Evolutionary conservation across 768 basidiomycete genomes (phyloP).

Genomic region (Tricholomella constricta): DNA sequence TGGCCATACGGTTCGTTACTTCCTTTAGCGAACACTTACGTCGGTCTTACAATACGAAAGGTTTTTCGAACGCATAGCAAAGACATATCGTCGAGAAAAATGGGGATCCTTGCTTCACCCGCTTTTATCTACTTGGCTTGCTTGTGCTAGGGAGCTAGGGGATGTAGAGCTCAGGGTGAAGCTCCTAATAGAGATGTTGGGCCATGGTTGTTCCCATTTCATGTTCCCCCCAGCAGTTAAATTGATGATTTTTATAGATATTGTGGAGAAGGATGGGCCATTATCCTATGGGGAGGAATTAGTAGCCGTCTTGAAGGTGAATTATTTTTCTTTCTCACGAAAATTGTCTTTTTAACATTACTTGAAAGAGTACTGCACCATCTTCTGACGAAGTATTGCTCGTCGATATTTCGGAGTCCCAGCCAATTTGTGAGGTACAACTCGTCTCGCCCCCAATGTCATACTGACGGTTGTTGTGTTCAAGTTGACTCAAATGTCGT

Average conservation of each 20-base stretch:
- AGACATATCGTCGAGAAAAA: conserved; percentile 81
- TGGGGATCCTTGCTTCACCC: conserved; percentile 78
- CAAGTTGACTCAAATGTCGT: conserved; percentile 65
- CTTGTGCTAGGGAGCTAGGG: conserved; percentile 76
- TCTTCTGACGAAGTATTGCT: conserved; percentile 56
- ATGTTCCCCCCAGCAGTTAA: background rate
- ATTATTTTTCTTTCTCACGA: background rate
- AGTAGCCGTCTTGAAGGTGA: conserved; percentile 69
- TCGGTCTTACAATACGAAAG: conserved; percentile 38
- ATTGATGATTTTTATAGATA: conserved; percentile 26
- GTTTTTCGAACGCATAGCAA: conserved; percentile 92
- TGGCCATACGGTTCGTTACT: conserved; percentile 74
- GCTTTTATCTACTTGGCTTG: conserved; percentile 78
- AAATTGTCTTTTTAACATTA: too few relatives aligned
- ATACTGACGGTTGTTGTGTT: conserved; percentile 10
- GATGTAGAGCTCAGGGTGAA: conserved; percentile 76
- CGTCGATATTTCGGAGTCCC: conserved; percentile 64
- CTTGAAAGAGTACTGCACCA: conserved; percentile 72
- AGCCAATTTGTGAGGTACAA: conserved; percentile 57
- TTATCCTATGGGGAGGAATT: conserved; percentile 67
- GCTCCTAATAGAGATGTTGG: conserved; percentile 82
- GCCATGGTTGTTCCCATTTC: conserved; percentile 57
- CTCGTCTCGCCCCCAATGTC: conserved; percentile 2
- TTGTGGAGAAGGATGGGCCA: conserved; percentile 46
- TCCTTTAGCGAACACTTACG: background rate